phyloP scores from a whole-genome alignment of 2,329 filamentous ascomycete genomes.

The Botryotinia calthae region DNA sequence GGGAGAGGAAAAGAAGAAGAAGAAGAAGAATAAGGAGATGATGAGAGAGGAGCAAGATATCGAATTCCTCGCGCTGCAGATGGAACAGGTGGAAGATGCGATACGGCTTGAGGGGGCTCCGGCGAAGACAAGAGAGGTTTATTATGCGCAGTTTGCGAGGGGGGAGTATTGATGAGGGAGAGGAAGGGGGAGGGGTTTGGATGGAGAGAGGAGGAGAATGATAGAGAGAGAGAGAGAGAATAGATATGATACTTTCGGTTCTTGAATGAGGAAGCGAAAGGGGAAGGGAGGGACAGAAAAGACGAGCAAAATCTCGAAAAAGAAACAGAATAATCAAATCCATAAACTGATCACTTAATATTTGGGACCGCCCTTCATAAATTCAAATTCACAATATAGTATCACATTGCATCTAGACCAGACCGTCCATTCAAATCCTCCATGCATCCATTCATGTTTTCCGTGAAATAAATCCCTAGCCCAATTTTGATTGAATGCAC shows the following conservation, averaged over 20 bases:
- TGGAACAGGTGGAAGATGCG: neutral
- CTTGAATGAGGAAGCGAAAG: too few relatives aligned
- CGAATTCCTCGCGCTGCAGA: neutral
- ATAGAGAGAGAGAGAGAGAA: too few relatives aligned
- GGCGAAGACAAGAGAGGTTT: neutral
- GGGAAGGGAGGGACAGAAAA: too few relatives aligned
- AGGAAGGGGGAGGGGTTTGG: neutral
- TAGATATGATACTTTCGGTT: too few relatives aligned
- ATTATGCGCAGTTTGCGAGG: neutral
- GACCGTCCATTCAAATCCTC: neutral
- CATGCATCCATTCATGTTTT: neutral
- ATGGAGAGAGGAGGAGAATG: too few relatives aligned
- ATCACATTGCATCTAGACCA: neutral
- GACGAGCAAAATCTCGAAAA: too few relatives aligned
- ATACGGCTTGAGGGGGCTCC: neutral
- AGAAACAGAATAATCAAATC: too few relatives aligned
- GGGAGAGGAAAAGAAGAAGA: too few relatives aligned
- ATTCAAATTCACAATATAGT: too few relatives aligned
- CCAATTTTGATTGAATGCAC: neutral
- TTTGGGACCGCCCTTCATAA: neutral
- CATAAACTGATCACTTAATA: too few relatives aligned
- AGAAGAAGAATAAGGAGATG: too few relatives aligned
- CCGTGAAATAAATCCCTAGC: rapidly evolving
- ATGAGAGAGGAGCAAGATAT: too few relatives aligned
- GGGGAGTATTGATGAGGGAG: neutral